Conservation (phyloP, 805 yeast species). For the Maudiozyma turicensis region DNA sequence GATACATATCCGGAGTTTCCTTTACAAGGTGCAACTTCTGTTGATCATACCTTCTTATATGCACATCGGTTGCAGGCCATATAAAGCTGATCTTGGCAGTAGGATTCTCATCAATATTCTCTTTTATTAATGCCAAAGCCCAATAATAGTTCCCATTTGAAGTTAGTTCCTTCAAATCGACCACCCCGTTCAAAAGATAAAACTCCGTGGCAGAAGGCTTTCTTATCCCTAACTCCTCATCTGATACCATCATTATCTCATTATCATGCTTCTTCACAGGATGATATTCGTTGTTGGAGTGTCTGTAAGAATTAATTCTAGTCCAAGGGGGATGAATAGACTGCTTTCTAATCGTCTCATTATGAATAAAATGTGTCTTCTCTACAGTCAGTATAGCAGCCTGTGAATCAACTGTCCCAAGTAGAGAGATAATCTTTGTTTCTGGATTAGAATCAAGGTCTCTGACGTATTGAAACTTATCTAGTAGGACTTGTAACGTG, state of each 20-base stretch:
- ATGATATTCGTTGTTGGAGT: neutral
- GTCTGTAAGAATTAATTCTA: neutral
- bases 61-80: constrained; percentile 83
- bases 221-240: constrained; percentile 11
- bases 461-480: constrained; percentile 36
- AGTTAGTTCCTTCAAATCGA: constrained; percentile 35
- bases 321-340: neutral
- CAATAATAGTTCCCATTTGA: constrained; percentile 80
- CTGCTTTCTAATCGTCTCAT: constrained; percentile 14
- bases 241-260: neutral
- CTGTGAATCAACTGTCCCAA: constrained; percentile 54
- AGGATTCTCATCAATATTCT: constrained; percentile 38
- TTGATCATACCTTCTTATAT: constrained; percentile 62
- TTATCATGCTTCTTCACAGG: neutral
- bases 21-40: constrained; percentile 51
- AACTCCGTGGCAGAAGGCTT: constrained; percentile 22
- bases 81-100: constrained; percentile 66
- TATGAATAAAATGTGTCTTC: constrained; percentile 51
- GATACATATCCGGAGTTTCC: constrained; percentile 78
- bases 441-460: constrained; percentile 53
- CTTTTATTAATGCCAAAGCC: constrained; percentile 50
- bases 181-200: constrained; percentile 23
- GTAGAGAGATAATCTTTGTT: constrained; percentile 51
- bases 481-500: constrained; percentile 17
- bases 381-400: constrained; percentile 67